Percentiles rank a stretch among this genome's conserved stretches.
phyloP scores from a whole-genome alignment of 2,329 filamentous ascomycete species.

The Raffaelea arxii region DNA sequence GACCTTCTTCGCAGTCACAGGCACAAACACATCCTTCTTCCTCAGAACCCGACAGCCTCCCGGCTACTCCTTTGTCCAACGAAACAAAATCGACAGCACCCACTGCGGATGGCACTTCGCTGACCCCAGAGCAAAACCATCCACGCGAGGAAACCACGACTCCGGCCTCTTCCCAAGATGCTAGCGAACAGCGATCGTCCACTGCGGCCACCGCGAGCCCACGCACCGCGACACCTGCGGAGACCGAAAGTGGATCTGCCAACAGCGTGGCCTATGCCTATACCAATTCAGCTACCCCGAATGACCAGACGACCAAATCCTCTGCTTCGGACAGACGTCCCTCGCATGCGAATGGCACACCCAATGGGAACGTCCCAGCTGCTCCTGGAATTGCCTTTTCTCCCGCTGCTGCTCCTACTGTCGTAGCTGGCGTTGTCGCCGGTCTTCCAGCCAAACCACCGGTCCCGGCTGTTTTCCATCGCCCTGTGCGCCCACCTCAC shows the following conservation, averaged over 20 bases:
- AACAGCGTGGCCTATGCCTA: no score
- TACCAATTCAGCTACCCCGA: no score
- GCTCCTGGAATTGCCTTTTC: conserved; percentile 6
- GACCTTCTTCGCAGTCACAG: background rate
- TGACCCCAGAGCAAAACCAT: background rate
- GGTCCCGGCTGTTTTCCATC: no score
- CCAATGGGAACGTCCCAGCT: conserved; percentile 3
- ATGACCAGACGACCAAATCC: background rate
- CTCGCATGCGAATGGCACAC: no score
- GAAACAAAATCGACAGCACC: no score
- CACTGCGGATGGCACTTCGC: background rate
- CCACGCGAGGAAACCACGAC: background rate
- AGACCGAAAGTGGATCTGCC: no score
- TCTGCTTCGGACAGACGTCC: conserved; percentile 1
- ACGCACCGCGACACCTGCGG: no score
- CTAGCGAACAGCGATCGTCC: no score
- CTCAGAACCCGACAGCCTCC: no score
- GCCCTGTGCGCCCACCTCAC: conserved; percentile 13
- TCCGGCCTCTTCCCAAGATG: background rate
- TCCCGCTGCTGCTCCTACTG: background rate
- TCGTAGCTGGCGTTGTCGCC: background rate
- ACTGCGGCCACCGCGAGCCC: no score
- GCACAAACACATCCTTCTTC: background rate
- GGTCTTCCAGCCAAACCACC: background rate
- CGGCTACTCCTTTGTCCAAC: no score